phyloP scores from a whole-genome alignment of 2,329 filamentous ascomycete species.

The Ophiostoma himal-ulmi region DNA sequence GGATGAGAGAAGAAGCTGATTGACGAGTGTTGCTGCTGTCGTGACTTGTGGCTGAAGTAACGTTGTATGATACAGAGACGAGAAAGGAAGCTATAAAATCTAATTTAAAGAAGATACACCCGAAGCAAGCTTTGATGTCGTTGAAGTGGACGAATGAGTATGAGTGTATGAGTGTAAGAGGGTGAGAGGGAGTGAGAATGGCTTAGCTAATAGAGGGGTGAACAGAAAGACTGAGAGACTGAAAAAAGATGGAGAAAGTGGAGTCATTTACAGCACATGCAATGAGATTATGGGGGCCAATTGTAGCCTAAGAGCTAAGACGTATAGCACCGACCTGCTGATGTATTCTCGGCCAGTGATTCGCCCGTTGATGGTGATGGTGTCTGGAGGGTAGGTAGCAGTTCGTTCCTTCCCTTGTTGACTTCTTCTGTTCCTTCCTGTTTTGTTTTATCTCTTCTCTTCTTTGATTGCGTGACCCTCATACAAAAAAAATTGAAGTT shows the following conservation, averaged over 20 bases:
- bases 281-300: neutral
- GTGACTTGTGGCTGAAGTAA: neutral
- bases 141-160: neutral
- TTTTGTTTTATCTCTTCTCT: neutral
- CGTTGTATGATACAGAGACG: conserved; percentile 12
- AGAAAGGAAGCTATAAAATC: neutral
- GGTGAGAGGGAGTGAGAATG: too few relatives aligned
- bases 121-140: neutral
- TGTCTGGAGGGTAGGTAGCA: neutral
- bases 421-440: neutral
- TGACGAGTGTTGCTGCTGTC: neutral
- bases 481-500: neutral
- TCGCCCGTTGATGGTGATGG: conserved; percentile 14
- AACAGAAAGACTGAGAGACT: neutral
- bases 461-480: neutral
- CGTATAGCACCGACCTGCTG: conserved; percentile 16
- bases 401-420: neutral
- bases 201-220: neutral
- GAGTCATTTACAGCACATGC: neutral
- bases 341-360: conserved; percentile 20
- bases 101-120: neutral
- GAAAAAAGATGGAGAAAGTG: neutral
- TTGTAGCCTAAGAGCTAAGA: neutral
- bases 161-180: neutral
- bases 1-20: neutral